Base-by-base conservation (phyloP, 176 grass and related monocot species). In the Canna indica region DNA sequence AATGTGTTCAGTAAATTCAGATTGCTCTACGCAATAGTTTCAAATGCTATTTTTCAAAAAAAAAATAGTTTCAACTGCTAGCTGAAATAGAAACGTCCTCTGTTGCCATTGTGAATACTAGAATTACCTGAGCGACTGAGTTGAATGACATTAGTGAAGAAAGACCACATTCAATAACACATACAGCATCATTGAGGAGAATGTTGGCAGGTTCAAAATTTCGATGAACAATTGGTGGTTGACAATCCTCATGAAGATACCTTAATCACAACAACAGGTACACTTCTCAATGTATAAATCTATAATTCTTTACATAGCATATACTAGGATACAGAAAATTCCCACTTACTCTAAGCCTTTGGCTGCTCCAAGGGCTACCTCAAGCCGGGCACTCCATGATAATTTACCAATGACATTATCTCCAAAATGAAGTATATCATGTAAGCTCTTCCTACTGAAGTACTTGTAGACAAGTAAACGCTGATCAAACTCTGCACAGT, bases 401-500 rank as follows among this genome's bases (percentile, higher is more conserved):
- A 97, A 71, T 69, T 76, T 79, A 13, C 56, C 81, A 61, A 72
- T 90, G 11, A 69, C 71, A 59, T 84, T 87, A 85, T 90, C 90
- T 16, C 79, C 73, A 64, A 75, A 77, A 85, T 90, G 86, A 59
- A 99, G 86, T 74, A 87, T 81, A 67, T 99, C 90, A 85, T 90
- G 75, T 34, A 99, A 79, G 64, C 84, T 90, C 75, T 85, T 88
- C 79, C 86, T 86, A 64, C 84, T 82, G 81, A 88, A 90, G 58
- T 93, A 81, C 47, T 83, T 82, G 35, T 99, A 94, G 29, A 90
- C 84, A 85, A 99, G 86, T 73, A 99, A 50, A 27, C 80, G 74
- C 39, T 99, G 95, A 57, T 79, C 90, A 78, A 90, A 99, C 70
- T 99, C 95, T 28, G 84, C 95, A 90, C 90, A 90, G 59, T 99